Conservation (phyloP, 2,329 filamentous ascomycete species). For the Cytospora mali region DNA sequence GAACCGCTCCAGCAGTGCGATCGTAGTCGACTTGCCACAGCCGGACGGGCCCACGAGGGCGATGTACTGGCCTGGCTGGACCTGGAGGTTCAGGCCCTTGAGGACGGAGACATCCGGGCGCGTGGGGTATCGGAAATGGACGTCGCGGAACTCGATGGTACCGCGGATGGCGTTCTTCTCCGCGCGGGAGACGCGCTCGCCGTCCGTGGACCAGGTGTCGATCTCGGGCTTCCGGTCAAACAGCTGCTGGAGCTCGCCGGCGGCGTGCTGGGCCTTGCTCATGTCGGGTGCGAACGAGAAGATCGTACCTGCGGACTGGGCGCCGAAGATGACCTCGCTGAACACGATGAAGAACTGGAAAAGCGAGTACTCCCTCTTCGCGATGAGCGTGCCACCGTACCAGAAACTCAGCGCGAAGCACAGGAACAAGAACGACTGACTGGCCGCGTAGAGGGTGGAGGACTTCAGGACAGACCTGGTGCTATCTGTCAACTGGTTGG, state of each 20-base stretch:
- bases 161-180: slow-evolving; percentile 63
- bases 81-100: slow-evolving; percentile 74
- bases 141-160: slow-evolving; percentile 83
- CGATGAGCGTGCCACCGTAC: slow-evolving; percentile 82
- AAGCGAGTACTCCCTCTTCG: slow-evolving; percentile 68
- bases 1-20: slow-evolving; percentile 89
- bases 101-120: slow-evolving; percentile 91
- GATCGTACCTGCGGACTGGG: slow-evolving; percentile 86
- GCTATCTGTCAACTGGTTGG: slow-evolving; percentile 66
- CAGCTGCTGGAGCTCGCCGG: slow-evolving; percentile 76
- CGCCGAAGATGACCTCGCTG: slow-evolving; percentile 83
- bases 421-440: slow-evolving; percentile 82
- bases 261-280: slow-evolving; percentile 88
- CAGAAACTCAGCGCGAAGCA: slow-evolving; percentile 89
- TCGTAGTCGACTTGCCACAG: slow-evolving; percentile 92
- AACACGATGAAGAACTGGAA: slow-evolving; percentile 95
- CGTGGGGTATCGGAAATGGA: slow-evolving; percentile 93
- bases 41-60: slow-evolving; percentile 93
- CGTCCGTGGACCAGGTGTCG: slow-evolving; percentile 77
- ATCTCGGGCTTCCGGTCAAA: slow-evolving; percentile 83
- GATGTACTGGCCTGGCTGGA: slow-evolving; percentile 79
- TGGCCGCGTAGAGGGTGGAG: slow-evolving; percentile 77
- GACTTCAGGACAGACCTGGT: slow-evolving; percentile 75
- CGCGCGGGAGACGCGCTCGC: slow-evolving; percentile 53
- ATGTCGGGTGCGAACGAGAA: slow-evolving; percentile 92